Conservation (phyloP, 208 protist species). For the Trypanosoma theileri region DNA sequence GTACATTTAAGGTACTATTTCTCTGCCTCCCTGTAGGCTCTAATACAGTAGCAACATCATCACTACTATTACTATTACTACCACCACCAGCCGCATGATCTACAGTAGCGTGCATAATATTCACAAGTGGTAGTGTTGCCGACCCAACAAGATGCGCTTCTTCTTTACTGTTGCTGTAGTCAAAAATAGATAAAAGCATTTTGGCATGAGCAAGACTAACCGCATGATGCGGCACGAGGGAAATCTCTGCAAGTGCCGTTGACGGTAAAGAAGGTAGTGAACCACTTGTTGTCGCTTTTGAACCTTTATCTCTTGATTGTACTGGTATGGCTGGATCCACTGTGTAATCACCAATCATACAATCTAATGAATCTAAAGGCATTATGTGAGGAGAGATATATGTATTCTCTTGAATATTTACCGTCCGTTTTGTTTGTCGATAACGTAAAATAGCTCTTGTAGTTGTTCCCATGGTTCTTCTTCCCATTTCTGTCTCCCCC, state of each 20-base stretch:
- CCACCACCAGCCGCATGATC: background rate
- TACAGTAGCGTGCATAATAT: slow-evolving; percentile 16
- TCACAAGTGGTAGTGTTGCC: slow-evolving; percentile 11
- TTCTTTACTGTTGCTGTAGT: background rate
- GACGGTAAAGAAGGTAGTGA: background rate
- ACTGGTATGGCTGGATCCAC: background rate
- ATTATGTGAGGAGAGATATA: background rate
- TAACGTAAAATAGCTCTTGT: slow-evolving; percentile 3
- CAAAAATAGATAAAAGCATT: slow-evolving; percentile 24
- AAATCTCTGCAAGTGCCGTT: background rate
- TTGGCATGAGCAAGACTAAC: slow-evolving; percentile 20
- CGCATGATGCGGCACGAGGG: slow-evolving; percentile 15
- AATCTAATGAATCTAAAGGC: background rate
- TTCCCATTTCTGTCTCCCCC: background rate
- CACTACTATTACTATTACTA: background rate
- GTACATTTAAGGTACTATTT: no score
- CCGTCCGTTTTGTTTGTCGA: background rate
- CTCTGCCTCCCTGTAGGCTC: background rate
- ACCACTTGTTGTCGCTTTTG: background rate
- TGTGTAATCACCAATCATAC: slow-evolving; percentile 11
- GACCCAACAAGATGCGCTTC: slow-evolving; percentile 9
- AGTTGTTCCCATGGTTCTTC: no score
- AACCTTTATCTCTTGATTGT: background rate
- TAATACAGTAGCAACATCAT: background rate
- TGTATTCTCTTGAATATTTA: background rate